Conservation (phyloP, 805 yeast species). For the Tetrapisispora fleetii region DNA sequence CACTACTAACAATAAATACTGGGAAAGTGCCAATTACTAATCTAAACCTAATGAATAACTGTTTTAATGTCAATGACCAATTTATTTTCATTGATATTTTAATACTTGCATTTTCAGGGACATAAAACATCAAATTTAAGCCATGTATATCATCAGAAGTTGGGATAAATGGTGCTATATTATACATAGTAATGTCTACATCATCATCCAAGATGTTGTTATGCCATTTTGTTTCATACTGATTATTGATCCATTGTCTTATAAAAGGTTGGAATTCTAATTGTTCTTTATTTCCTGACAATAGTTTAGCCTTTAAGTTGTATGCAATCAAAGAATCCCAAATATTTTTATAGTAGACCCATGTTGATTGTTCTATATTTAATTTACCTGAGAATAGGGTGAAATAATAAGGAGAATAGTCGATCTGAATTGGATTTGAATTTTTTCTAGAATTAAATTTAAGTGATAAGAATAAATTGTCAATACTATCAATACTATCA, state of each 20-base stretch:
- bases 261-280: constrained; percentile 49
- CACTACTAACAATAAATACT: constrained; percentile 43
- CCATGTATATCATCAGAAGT: constrained; percentile 13
- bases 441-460: constrained; percentile 4
- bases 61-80: constrained; percentile 42
- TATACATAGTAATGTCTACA: constrained; percentile 41
- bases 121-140: constrained; percentile 14
- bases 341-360: constrained; percentile 3
- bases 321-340: constrained; percentile 25
- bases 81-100: constrained; percentile 13
- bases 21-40: constrained; percentile 66
- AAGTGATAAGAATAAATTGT: constrained; percentile 19
- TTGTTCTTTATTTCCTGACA: neutral
- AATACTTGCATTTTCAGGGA: constrained; percentile 16
- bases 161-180: constrained; percentile 64
- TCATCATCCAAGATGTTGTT: constrained; percentile 37
- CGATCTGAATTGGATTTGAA: neutral
- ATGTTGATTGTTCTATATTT: neutral
- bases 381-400: constrained; percentile 4
- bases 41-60: constrained; percentile 68
- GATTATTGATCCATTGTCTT: constrained; percentile 55
- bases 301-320: constrained; percentile 9
- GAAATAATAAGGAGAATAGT: constrained; percentile 10
- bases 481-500: constrained; percentile 4
- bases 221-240: constrained; percentile 75